These are phyloP conservation scores for Cystobasidium onofrii DNA, from an alignment of 768 basidiomycete genomes.

Conservation along the genomic window DNA sequence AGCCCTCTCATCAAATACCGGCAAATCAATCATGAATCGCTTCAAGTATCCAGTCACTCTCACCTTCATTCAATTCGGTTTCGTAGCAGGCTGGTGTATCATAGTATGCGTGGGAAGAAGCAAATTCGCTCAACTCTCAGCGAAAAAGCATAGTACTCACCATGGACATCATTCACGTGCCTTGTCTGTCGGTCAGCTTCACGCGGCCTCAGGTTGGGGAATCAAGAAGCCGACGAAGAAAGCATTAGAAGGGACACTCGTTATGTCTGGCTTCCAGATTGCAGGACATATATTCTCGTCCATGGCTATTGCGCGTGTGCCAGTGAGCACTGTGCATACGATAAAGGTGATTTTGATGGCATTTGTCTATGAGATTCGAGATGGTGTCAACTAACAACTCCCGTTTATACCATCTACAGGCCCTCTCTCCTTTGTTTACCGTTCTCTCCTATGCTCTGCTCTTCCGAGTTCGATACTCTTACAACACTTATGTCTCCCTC, in stretches of 20 bases:
- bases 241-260: slow-evolving; percentile 70
- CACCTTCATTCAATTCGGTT: slow-evolving; percentile 94
- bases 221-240: slow-evolving; percentile 58
- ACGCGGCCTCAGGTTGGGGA: slow-evolving; percentile 41
- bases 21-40: slow-evolving; percentile 83
- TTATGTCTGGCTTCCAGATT: slow-evolving; percentile 97
- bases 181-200: slow-evolving; percentile 3
- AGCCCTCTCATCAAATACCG: slow-evolving; percentile 57
- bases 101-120: slow-evolving; percentile 57
- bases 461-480: slow-evolving; percentile 87
- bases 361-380: neutral
- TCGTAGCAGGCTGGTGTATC: slow-evolving; percentile 77
- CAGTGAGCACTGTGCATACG: slow-evolving; percentile 95
- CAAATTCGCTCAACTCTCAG: slow-evolving; percentile 12
- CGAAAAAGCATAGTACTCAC: neutral
- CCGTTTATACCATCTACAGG: slow-evolving; percentile 52
- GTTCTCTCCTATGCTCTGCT: slow-evolving; percentile 89
- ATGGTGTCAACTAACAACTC: slow-evolving; percentile 25
- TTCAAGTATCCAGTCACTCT: slow-evolving; percentile 91
- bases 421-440: slow-evolving; percentile 91
- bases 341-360: slow-evolving; percentile 66
- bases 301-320: slow-evolving; percentile 90
- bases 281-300: slow-evolving; percentile 88
- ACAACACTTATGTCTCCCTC: slow-evolving; percentile 77
- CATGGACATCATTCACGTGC: slow-evolving; percentile 3